These are phyloP conservation scores for Sinapis alba DNA, from an alignment of 441 rosid species.

Conservation along the genomic window DNA sequence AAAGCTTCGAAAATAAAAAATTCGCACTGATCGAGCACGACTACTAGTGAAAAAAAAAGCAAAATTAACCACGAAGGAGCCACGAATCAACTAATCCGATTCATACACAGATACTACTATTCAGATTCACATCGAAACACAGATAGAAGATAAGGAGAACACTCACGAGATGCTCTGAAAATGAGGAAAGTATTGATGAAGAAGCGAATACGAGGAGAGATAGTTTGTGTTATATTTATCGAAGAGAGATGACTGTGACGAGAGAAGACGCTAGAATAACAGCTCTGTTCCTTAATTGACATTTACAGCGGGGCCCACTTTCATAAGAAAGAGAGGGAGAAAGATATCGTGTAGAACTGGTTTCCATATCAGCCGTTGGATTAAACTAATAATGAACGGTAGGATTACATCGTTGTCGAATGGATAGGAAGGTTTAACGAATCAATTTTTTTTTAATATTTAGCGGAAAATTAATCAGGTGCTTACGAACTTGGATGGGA, in stretches of 20 bases:
- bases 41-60: not conserved
- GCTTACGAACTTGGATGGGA: not conserved
- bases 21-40: not conserved
- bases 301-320: conserved; percentile 32
- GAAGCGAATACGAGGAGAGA: conserved; percentile 23
- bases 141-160: not conserved
- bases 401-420: conserved; percentile 18
- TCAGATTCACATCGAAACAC: not conserved
- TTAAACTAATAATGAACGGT: not conserved
- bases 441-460: not conserved
- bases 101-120: not conserved
- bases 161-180: conserved; percentile 31
- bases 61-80: not conserved
- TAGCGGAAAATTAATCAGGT: not conserved
- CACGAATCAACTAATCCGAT: not conserved
- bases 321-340: not conserved
- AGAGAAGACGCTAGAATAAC: conserved; percentile 29
- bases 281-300: not conserved
- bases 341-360: conserved; percentile 20
- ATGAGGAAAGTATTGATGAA: conserved; percentile 7
- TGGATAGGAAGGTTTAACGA: conserved; percentile 30
- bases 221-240: conserved; percentile 17
- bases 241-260: conserved; percentile 32
- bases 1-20: not conserved
- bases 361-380: conserved; percentile 21